Evolutionary conservation across 2,329 filamentous ascomycete genomes (phyloP), one percentile per base, ranked within the genome.

Genomic region (Acephala macrosclerotiorum): DNA sequence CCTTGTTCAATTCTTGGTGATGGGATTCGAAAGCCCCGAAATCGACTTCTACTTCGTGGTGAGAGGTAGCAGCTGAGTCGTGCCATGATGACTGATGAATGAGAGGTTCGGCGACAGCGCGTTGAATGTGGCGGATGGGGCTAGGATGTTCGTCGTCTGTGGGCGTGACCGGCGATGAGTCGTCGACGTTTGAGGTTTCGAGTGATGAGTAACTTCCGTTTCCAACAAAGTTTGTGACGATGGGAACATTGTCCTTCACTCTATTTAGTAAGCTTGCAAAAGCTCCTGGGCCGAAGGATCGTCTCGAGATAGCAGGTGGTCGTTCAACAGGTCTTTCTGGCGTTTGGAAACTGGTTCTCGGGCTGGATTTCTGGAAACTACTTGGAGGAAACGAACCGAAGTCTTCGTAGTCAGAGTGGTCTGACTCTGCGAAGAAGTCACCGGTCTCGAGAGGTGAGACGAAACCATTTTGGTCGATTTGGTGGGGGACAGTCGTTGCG

Each of bases 201-300:
- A 61, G 49, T 8, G 58, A 61, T 6, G 58, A 61, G 26, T 61
- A 61, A 20, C 45, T 53, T 14, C 58, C 58, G 29, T 61, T 61
- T 7, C 58, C 58, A 11, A 61, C 58, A 2, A 61, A 33, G 22
- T 53, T 61, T 9, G 58, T 61, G 7, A 61, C 63, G 14, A 61
- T 33, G 2, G 63, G 63, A 3, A 61, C 58, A 35, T 55, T 59
- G 22, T 65, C 58, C 16, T 65, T 65, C 6, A 65, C 63, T 20
- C 49, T 49, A 35, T 65, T 65, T 1, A 61, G 25, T 1, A 65
- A 42, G 7, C 62, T 56, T 25, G 63, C 59, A 26, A 62, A 42
- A 20, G 63, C 51, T 26, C 63, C 63, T 35, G 58, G 63, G 1
- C 63, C 63, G 25, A 60, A 60, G 3, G 63, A 65, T 20, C 58